Evolutionary conservation across 1,139 yeast species (phyloP), one percentile per base, ranked within the genome.

Genomic region (Yamadazyma siamensis): DNA sequence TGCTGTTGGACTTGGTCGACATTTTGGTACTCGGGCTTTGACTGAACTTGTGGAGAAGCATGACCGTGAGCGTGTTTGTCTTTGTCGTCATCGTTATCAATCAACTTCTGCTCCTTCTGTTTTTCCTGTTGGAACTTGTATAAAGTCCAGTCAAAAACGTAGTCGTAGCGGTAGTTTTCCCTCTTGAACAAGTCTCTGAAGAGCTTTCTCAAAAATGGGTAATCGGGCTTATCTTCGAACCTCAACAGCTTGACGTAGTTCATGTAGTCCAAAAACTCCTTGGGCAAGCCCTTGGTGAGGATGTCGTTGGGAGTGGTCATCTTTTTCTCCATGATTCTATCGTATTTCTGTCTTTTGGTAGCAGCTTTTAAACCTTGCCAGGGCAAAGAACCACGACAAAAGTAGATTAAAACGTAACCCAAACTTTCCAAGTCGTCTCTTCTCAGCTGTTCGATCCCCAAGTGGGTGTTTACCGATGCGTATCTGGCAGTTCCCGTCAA

Each of bases 291-390:
- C 49, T 88, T 80, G 38, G 96, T 88, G 50, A 91, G 74, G 17
- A 82, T 77, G 52, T 89, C 96, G 29, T 91, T 78, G 17, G 95
- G 86, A 7, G 95, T 87, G 29, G 94, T 80, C 81, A 91, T 81
- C 61, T 91, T 91, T 71, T 87, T 87, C 57, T 91, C 97, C 87
- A 89, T 82, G 52, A 91, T 91, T 41, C 96, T 76, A 60, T 89
- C 96, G 61, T 91, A 91, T 63, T 91, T 91, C 59, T 91, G 97
- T 61, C 95, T 82, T 67, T 91, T 91, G 12, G 97, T 88, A 27
- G 91, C 94, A 20, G 98, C 98, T 59, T 88, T 88, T 50, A 91
- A 76, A 10, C 98, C 98, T 65, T 91, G 98, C 98, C 98, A 91
- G 32, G 98, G 98, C 52, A 91, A 71, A 14, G 94, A 85, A 23